phyloP scores from a whole-genome alignment of 2,329 filamentous ascomycete species.

The Fusarium sp. region DNA sequence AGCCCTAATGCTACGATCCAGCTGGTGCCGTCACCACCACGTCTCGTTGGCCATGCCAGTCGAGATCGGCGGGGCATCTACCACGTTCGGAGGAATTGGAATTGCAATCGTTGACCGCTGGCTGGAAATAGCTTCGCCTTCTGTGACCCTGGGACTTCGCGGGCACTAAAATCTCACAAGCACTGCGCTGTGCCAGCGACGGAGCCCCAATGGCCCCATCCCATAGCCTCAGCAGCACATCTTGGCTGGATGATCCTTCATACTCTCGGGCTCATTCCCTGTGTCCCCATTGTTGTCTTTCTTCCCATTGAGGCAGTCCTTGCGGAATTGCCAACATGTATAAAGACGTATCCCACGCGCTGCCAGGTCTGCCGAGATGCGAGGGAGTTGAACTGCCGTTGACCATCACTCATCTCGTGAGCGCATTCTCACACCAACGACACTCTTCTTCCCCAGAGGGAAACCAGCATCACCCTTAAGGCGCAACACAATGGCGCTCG shows the following conservation, averaged over 20 bases:
- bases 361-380: background rate
- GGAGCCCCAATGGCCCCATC: slow-evolving; percentile 19
- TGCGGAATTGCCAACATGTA: slow-evolving; percentile 1
- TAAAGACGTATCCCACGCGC: slow-evolving; percentile 18
- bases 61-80: slow-evolving; percentile 6
- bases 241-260: slow-evolving; percentile 24
- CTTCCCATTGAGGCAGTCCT: background rate
- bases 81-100: background rate
- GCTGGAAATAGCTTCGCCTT: slow-evolving; percentile 21
- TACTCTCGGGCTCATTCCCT: slow-evolving; percentile 9
- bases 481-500: slow-evolving; percentile 30
- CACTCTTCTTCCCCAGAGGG: background rate
- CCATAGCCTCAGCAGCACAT: slow-evolving; percentile 14
- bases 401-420: background rate
- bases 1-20: background rate
- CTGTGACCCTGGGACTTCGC: slow-evolving; percentile 7
- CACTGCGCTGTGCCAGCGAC: slow-evolving; percentile 5
- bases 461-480: background rate
- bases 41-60: background rate
- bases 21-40: background rate
- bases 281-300: background rate
- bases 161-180: slow-evolving; percentile 37
- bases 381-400: background rate
- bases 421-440: background rate
- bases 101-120: background rate